These are phyloP conservation scores for Aureobasidium namibiae DNA, from an alignment of 2,329 filamentous ascomycete species.

Conservation along the genomic window DNA sequence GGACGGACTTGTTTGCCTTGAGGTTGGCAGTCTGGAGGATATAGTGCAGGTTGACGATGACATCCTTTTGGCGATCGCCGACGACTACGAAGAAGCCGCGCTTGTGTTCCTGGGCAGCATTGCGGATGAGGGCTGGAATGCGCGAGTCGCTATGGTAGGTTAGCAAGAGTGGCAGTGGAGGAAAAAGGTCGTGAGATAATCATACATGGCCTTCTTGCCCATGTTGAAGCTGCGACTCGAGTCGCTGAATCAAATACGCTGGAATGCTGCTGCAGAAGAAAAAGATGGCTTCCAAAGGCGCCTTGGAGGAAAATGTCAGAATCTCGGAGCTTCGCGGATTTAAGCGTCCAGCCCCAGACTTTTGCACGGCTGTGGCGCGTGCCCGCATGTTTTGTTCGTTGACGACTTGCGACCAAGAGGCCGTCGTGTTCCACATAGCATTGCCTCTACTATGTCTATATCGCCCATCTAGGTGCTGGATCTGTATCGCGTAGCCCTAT, in stretches of 20 bases:
- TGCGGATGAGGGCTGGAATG: constrained; percentile 83
- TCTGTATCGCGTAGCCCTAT: not conserved
- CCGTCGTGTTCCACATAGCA: not conserved
- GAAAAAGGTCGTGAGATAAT: not conserved
- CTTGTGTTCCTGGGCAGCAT: constrained; percentile 92
- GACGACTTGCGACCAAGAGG: not conserved
- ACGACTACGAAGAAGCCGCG: constrained; percentile 96
- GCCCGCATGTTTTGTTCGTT: not conserved
- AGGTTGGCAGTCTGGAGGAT: constrained; percentile 86
- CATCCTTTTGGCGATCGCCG: constrained; percentile 88
- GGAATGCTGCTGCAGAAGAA: too few species aligned
- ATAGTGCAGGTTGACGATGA: constrained; percentile 89
- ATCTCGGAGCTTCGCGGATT: too few species aligned
- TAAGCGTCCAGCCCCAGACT: not conserved
- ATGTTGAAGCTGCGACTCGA: constrained; percentile 27
- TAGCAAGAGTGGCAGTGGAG: not conserved
- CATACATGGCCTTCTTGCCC: constrained; percentile 48
- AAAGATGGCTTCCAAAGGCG: too few species aligned
- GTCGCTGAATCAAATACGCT: constrained; percentile 1
- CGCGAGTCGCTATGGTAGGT: constrained; percentile 64
- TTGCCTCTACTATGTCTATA: not conserved
- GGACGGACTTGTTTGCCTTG: constrained; percentile 89
- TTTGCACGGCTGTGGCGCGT: not conserved
- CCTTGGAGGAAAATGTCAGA: too few species aligned
- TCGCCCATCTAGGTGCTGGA: not conserved